Base-by-base conservation (phyloP, 2,329 filamentous ascomycete species). In the Ophiostoma pallidulum region DNA sequence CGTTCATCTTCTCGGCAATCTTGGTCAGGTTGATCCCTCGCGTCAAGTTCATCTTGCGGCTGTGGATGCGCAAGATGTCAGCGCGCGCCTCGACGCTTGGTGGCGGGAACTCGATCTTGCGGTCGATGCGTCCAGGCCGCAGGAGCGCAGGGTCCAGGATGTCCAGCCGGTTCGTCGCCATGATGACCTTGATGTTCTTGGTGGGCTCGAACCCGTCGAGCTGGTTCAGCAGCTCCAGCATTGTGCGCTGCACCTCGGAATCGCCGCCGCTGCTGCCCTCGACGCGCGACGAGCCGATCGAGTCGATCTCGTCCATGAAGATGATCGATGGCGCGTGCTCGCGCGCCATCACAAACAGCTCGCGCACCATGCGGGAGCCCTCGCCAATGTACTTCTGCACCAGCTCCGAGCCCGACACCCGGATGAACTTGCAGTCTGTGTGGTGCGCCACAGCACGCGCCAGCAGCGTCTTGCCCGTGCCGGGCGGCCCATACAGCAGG, bases 271-370 rank as follows among this genome's bases (percentile, higher is more conserved):
- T 94, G 50, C 86, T 94, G 22, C 91, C 91, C 64, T 98, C 92
- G 46, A 98, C 91, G 68, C 92, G 86, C 51, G 89, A 95, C 29
- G 90, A 96, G 54, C 92, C 92, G 67, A 98, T 98, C 58, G 87
- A 94, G 73, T 98, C 92, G 67, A 98, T 97, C 69, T 98, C 92
- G 66, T 98, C 92, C 92, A 98, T 98, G 75, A 98, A 98, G 68
- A 98, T 98, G 69, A 98, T 98, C 57, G 87, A 94, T 19, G 92
- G 92, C 1, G 92, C 92, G 60, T 98, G 92, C 65, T 98, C 92
- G 68, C 92, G 80, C 24, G 92, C 92, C 92, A 98, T 98, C 64
- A 98, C 86, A 75, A 98, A 98, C 44, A 98, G 77, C 70, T 98
- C 92, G 62, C 92, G 87, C 54, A 98, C 92, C 92, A 98, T 98